Percentiles rank a stretch among this genome's conserved stretches.
Evolutionary conservation across 352 stramenopile species (phyloP).

Genomic region (Phytopythium helicoides): DNA sequence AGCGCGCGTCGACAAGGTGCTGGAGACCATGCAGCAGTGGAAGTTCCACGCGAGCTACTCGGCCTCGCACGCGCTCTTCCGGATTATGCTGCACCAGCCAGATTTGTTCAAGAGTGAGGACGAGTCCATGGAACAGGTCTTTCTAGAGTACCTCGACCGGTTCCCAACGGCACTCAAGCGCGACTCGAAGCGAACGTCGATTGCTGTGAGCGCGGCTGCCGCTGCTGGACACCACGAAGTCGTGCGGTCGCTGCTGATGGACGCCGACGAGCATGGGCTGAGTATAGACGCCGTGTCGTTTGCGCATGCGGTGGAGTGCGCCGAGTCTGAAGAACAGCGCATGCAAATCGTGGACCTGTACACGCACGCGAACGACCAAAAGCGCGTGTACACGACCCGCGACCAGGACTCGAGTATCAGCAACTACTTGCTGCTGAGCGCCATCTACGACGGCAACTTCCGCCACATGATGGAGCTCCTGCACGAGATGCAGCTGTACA

Average conservation of each 20-base stretch:
- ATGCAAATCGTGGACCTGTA: conserved; percentile 59
- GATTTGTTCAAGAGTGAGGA: conserved; percentile 28
- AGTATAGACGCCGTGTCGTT: conserved; percentile 61
- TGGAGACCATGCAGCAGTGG: conserved; percentile 36
- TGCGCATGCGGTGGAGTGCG: conserved; percentile 53
- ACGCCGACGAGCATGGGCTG: conserved; percentile 36
- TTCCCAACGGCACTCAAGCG: conserved; percentile 38
- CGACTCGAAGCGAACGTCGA: conserved; percentile 52
- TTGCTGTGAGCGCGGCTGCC: conserved; percentile 55
- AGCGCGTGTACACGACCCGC: conserved; percentile 50
- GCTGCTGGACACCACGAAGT: conserved; percentile 27
- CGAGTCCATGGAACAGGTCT: conserved; percentile 23
- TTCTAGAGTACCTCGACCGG: conserved; percentile 47
- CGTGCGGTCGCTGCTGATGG: conserved; percentile 37
- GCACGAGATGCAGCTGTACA: conserved; percentile 72
- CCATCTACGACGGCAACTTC: conserved; percentile 66
- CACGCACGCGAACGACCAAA: conserved; percentile 45
- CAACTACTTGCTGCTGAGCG: conserved; percentile 63
- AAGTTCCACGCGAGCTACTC: conserved; percentile 54
- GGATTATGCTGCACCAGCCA: conserved; percentile 51
- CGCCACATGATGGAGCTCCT: conserved; percentile 74
- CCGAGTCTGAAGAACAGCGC: conserved; percentile 36
- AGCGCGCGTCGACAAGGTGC: conserved; percentile 41
- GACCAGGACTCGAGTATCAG: conserved; percentile 48
- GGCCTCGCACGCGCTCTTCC: conserved; percentile 56